Base-by-base conservation (phyloP, 208 protist species). In the Leishmania major region DNA sequence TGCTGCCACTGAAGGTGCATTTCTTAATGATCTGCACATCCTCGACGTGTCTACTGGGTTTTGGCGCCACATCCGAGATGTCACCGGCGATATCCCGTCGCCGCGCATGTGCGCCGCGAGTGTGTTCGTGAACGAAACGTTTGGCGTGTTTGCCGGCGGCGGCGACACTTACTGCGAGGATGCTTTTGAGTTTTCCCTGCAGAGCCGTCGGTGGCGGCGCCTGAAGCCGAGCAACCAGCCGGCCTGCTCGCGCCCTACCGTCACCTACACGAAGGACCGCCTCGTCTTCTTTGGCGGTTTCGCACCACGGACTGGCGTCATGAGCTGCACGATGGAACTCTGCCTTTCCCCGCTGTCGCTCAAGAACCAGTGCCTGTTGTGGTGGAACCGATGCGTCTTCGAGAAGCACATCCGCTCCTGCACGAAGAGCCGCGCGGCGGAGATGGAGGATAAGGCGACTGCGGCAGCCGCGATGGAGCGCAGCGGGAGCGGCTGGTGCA, bases 221-320 rank as follows among this genome's bases (percentile, higher is more conserved):
- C 45, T 91, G 45, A 43, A 28, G 49, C 66, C 83, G 57, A 28
- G 70, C 57, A 78, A 85, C 80, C 83, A 91, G 73, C 88, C 86
- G 11, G 67, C 81, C 62, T 88, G 85, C 80, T 91, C 90, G 35
- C 83, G 90, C 19, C 88, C 88, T 4, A 93, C 90, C 31, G 87
- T 90, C 25, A 84, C 79, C 19, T 85, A 82, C 73, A 76, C 75
- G 17, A 77, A 81, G 67, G 81, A 88, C 57, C 82, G 84, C 28
- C 79, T 93, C 35, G 49, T 90, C 59, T 89, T 93, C 51, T 93
- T 91, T 53, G 90, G 90, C 22, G 90, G 90, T 43, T 90, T 84
- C 49, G 80, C 77, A 13, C 78, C 75, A 0, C 73, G 77, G 55
- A 71, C 51, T 17, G 62, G 75, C 4, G 75, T 91, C 31, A 43